These are phyloP conservation scores for Phytophthora fragariae DNA, from an alignment of 352 stramenopile genomes.

Conservation along the genomic window DNA sequence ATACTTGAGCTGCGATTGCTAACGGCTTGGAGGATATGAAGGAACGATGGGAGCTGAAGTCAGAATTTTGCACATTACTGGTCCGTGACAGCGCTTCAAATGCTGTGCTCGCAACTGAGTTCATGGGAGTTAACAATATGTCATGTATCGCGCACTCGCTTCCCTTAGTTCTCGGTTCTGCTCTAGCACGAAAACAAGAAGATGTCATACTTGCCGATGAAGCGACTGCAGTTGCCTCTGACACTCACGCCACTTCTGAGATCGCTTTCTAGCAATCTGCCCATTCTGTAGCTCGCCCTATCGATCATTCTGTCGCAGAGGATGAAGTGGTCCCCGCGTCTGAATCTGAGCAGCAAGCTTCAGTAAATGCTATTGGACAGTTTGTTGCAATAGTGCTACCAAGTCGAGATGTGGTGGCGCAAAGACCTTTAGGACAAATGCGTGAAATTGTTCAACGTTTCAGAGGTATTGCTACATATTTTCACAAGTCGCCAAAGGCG, in stretches of 20 bases:
- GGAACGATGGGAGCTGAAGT: neutral
- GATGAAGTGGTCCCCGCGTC: neutral
- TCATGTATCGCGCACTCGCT: too few species aligned
- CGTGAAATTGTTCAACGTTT: neutral
- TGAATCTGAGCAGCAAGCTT: neutral
- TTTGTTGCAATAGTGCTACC: neutral
- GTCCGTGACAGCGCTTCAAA: neutral
- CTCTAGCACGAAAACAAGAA: too few species aligned
- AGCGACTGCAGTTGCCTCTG: too few species aligned
- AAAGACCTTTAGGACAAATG: neutral
- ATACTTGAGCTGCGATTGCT: neutral
- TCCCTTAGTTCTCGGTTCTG: too few species aligned
- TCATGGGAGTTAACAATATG: too few species aligned
- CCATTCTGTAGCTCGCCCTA: too few species aligned
- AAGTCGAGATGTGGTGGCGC: neutral
- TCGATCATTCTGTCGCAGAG: neutral
- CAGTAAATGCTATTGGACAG: neutral
- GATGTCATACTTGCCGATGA: too few species aligned
- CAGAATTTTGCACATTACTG: neutral
- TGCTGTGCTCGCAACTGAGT: too few species aligned
- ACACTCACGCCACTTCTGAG: too few species aligned
- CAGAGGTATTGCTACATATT: neutral
- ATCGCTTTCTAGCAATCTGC: too few species aligned
- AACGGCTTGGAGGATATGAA: neutral
- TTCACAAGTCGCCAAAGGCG: neutral